Evolutionary conservation across 2,329 filamentous ascomycete genomes (phyloP), one percentile per base, ranked within the genome.

Genomic region (Ceratocystis smalleyi): DNA sequence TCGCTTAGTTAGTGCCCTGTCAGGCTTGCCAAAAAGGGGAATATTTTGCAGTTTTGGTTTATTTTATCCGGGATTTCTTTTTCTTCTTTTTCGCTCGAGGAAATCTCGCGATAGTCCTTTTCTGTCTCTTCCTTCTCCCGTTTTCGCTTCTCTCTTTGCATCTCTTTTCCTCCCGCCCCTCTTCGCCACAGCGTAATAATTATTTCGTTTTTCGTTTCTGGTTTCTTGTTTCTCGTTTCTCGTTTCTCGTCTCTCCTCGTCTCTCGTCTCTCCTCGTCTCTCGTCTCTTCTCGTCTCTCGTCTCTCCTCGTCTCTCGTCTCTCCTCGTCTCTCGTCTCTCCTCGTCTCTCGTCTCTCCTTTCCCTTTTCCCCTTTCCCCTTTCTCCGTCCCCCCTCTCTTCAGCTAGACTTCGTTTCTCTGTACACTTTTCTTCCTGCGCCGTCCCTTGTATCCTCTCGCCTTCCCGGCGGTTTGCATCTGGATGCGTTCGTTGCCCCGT

Each of bases 51-150:
- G 7, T 55, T 54, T 43, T 60, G 17, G 57, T 51, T 17, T 35
- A 62, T 49, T 63, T 24, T 61, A 51, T 64, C 49, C 35, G 30
- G 64, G 59, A 27, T 3, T 27, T 57, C 45, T 55, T 60, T 30
- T 62, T 59, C 15, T 43, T 62, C 70, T 68, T 71, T 72, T 68
- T 64, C 67, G 66, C 54, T 22, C 3, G 1, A 65, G 61, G 45
- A 45, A 54, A 60, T 59, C 54, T 45, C 51, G 17, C 49, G 49
- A 54, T 64, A 32, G 47, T 57, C 24, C 17, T 12, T 59, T 43
- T 40, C 27, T 27, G 59, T 22, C 5, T 64, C 49, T 59, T 49
- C 59, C 40, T 30, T 49, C 24, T 63, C 19, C 22, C 43, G 64
- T 67, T 51, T 17, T 63, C 71, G 70, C 65, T 61, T 62, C 68